A percentile compares a stretch with the other conserved stretches of the same genome.
Evolutionary conservation across 2,329 filamentous ascomycete species (phyloP).

Genomic region (Aspergillus chevalieri): DNA sequence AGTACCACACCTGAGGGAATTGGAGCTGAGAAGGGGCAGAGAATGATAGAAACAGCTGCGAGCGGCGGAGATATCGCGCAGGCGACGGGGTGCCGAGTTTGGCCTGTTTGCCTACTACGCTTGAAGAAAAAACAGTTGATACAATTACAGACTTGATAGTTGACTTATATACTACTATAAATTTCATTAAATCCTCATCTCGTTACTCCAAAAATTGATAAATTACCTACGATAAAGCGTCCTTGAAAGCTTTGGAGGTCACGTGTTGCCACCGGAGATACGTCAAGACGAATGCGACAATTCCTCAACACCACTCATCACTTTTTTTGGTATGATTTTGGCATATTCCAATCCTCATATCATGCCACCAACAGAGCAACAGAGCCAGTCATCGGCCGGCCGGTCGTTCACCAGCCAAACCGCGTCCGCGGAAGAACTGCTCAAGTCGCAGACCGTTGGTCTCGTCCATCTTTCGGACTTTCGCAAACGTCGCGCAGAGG

Average conservation of each 20-base stretch:
- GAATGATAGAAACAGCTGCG: slow-evolving; percentile 5
- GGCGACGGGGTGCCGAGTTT: slow-evolving; percentile 10
- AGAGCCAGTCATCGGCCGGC: slow-evolving; percentile 39
- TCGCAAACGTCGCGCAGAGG: slow-evolving; percentile 89
- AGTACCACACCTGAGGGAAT: slow-evolving; percentile 4
- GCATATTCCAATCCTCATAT: neutral
- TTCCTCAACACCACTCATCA: neutral
- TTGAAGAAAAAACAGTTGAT: neutral
- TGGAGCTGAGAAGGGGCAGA: slow-evolving; percentile 1
- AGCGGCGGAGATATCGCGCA: slow-evolving; percentile 12
- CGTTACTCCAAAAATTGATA: too few relatives aligned
- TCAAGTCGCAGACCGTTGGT: slow-evolving; percentile 82
- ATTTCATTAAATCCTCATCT: neutral
- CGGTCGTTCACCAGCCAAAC: slow-evolving; percentile 66
- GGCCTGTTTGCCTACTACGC: slow-evolving; percentile 13
- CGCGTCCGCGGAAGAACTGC: slow-evolving; percentile 69
- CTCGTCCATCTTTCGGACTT: slow-evolving; percentile 90
- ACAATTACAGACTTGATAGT: too few relatives aligned
- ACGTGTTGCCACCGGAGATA: neutral
- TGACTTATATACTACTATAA: neutral
- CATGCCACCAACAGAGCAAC: slow-evolving; percentile 29
- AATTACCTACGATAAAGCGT: too few relatives aligned
- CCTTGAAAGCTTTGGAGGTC: neutral
- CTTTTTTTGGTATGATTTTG: neutral
- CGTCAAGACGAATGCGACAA: neutral